Percentiles rank a stretch among this genome's conserved stretches.
These are phyloP conservation scores for Rhynchosporium agropyri DNA, from an alignment of 2,329 filamentous ascomycete species.

Conservation along the genomic window DNA sequence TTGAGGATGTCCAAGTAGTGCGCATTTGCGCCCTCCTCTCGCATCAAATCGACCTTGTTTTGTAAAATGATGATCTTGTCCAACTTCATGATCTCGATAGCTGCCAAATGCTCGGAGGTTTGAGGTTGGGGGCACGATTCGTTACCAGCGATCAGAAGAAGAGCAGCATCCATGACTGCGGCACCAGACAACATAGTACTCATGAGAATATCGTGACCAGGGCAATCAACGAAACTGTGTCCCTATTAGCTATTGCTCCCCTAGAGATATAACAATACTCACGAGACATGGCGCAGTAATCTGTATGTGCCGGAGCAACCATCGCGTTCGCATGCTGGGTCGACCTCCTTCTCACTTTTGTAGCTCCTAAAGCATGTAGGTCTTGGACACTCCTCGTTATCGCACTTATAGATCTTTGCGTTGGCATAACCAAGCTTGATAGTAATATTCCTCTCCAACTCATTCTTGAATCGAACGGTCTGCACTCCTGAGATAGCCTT, in stretches of 20 bases:
- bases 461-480: conserved; percentile 99
- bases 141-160: conserved; percentile 96
- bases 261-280: conserved; percentile 48
- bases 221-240: conserved; percentile 90
- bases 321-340: conserved; percentile 92
- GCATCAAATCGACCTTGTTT: conserved; percentile 99
- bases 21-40: conserved; percentile 88
- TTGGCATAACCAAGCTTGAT: conserved; percentile 99
- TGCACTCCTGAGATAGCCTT: conserved; percentile 99
- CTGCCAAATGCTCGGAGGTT: conserved; percentile 97
- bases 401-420: conserved; percentile 99
- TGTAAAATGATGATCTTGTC: conserved; percentile 99
- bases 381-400: conserved; percentile 86
- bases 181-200: conserved; percentile 99
- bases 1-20: conserved; percentile 98
- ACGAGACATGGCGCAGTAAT: conserved; percentile 90
- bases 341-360: conserved; percentile 98
- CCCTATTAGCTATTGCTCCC: conserved; percentile 36
- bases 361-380: conserved; percentile 96
- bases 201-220: conserved; percentile 99
- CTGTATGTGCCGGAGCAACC: conserved; percentile 88
- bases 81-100: conserved; percentile 99
- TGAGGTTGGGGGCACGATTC: conserved; percentile 98
- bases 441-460: conserved; percentile 97
- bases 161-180: conserved; percentile 98